These are phyloP conservation scores for Calcarisporium arbuscula DNA, from an alignment of 2,329 filamentous ascomycete species.

Conservation along the genomic window DNA sequence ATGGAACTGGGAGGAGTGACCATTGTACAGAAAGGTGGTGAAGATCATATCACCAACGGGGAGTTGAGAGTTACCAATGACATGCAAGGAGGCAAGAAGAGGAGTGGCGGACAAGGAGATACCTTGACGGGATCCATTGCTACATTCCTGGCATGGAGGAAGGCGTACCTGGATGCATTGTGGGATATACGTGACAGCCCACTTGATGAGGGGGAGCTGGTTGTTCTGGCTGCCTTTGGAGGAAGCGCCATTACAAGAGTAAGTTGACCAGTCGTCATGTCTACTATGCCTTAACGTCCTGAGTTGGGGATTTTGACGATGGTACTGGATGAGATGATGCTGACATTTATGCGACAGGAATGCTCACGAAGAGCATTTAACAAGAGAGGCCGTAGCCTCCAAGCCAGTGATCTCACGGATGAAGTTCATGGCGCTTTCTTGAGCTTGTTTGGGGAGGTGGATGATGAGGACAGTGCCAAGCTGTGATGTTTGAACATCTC, in stretches of 20 bases:
- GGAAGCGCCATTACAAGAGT: slow-evolving; percentile 82
- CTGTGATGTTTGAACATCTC: slow-evolving; percentile 17
- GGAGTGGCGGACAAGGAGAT: slow-evolving; percentile 91
- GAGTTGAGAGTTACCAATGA: slow-evolving; percentile 69
- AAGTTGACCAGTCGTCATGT: slow-evolving; percentile 21
- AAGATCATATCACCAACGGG: slow-evolving; percentile 80
- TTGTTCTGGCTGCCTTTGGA: slow-evolving; percentile 77
- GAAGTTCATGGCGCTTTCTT: slow-evolving; percentile 80
- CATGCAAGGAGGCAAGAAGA: slow-evolving; percentile 74
- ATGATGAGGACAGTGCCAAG: slow-evolving; percentile 31
- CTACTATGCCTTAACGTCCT: not conserved
- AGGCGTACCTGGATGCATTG: slow-evolving; percentile 75
- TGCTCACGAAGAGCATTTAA: slow-evolving; percentile 82
- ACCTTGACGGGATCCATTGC: slow-evolving; percentile 86
- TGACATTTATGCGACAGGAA: slow-evolving; percentile 40
- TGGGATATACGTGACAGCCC: slow-evolving; percentile 56
- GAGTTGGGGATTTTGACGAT: not conserved
- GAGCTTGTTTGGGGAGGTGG: slow-evolving; percentile 69
- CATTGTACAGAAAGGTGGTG: slow-evolving; percentile 79
- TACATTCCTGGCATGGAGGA: slow-evolving; percentile 82
- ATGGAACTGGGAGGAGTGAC: slow-evolving; percentile 79
- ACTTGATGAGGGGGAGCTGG: slow-evolving; percentile 49
- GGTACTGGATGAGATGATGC: not conserved
- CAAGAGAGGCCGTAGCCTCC: slow-evolving; percentile 79
- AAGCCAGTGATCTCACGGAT: slow-evolving; percentile 88